Percentiles rank a stretch among this genome's conserved stretches.
Evolutionary conservation across 2,329 filamentous ascomycete species (phyloP).

Genomic region (Cladosporium sp.): DNA sequence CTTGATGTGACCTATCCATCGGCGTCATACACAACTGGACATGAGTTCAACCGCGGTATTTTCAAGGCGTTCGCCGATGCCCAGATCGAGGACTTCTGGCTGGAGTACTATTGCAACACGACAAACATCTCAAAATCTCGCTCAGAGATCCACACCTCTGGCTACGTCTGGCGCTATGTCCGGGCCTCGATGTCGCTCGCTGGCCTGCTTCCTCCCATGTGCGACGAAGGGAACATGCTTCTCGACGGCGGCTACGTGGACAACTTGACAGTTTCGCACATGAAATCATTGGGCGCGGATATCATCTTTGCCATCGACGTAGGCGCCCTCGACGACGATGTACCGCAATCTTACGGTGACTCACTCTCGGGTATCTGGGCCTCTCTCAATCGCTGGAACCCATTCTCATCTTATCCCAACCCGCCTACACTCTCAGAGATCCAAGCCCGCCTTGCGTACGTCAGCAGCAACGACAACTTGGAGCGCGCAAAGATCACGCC

Average conservation of each 20-base stretch:
- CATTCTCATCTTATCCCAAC: constrained; percentile 83
- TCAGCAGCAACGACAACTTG: constrained; percentile 89
- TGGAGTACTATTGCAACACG: constrained; percentile 98
- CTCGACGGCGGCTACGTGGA: constrained; percentile 96
- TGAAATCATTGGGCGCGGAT: constrained; percentile 91
- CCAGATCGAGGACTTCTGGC: constrained; percentile 98
- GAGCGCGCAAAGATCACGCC: constrained; percentile 89
- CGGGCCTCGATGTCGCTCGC: constrained; percentile 96
- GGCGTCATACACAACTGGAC: constrained; percentile 94
- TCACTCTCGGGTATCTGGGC: constrained; percentile 95
- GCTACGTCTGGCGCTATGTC: constrained; percentile 97
- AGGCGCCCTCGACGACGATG: constrained; percentile 86
- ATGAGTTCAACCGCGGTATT: constrained; percentile 98
- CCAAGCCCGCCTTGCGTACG: constrained; percentile 90
- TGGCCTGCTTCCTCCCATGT: constrained; percentile 86
- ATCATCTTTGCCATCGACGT: constrained; percentile 96
- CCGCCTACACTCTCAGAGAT: constrained; percentile 95
- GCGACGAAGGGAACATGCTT: constrained; percentile 95
- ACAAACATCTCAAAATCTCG: constrained; percentile 97
- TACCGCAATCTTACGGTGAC: constrained; percentile 89
- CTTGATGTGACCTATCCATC: constrained; percentile 95
- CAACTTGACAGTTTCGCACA: constrained; percentile 94
- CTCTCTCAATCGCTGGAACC: constrained; percentile 94
- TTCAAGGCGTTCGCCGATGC: constrained; percentile 98
- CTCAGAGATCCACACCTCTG: constrained; percentile 88